Base-by-base conservation (phyloP, 208 protist genomes). In the Borovskyia barvae region DNA sequence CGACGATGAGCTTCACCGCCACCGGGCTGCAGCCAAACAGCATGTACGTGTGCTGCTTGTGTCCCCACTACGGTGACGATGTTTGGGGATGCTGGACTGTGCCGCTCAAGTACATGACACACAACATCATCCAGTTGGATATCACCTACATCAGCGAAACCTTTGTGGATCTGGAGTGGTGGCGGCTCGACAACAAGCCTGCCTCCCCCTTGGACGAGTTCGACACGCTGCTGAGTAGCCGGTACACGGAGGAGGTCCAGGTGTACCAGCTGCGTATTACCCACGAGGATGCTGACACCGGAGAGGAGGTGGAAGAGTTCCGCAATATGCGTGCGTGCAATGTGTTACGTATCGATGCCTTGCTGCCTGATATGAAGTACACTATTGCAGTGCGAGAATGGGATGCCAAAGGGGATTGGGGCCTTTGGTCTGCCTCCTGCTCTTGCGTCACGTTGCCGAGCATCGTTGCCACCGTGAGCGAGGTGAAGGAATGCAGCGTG, bases 121-220 rank as follows among this genome's bases (percentile, higher is more conserved):
- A 94, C 69, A 94, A 95, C 73, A 75, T 93, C 12, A 79, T 97
- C 29, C 89, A 97, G 58, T 71, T 97, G n/a, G 69, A 87, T 40
- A 75, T 97, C 28, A 83, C 73, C 30, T 94, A 94, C 73, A 85
- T 94, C 51, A 79, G 78, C 40, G 88, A 97, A 65, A 75, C 68
- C 17, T 97, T 94, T 70, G 85, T 97, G 1, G 88, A 95, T 45
- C 74, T 97, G 50, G 85, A 93, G 58, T 97, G 92, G 87, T 71
- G 83, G 37, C 86, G 92, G 45, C 70, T 84, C 54, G 68, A 70
- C 36, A 95, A 94, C 81, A 95, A 94, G 68, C 60, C 72, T 35
- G 58, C 87, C 11, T 60, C 77, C 17, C 55, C 59, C 24, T 32
- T 66, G 24, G 86, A 94, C 68, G 68, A 78, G 33, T 61, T 54